Percentiles rank a stretch among this genome's conserved stretches.
phyloP scores from a whole-genome alignment of 805 yeast genomes.

The Candida argentea region DNA sequence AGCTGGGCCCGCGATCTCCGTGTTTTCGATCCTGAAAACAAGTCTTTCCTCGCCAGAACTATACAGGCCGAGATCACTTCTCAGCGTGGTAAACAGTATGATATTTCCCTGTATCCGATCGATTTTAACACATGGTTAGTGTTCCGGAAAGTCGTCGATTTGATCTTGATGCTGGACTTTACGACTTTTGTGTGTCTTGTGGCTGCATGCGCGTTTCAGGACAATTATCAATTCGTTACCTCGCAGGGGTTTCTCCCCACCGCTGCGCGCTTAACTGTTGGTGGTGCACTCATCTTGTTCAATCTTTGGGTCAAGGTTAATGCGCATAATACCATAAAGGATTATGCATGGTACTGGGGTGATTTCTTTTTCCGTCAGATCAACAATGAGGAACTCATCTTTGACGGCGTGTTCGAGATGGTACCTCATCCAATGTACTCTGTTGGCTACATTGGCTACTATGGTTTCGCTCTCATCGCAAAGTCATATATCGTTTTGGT shows the following conservation, averaged over 20 bases:
- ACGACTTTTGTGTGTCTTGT: constrained; percentile 63
- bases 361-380: constrained; percentile 75
- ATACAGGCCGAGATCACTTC: constrained; percentile 23
- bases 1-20: constrained; percentile 35
- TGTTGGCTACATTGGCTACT: constrained; percentile 79
- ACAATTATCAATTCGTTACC: constrained; percentile 26
- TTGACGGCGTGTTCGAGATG: constrained; percentile 83
- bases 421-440: constrained; percentile 93
- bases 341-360: constrained; percentile 94
- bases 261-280: constrained; percentile 44
- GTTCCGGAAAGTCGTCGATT: constrained; percentile 69
- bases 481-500: constrained; percentile 61
- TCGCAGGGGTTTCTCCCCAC: constrained; percentile 35
- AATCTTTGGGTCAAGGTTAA: constrained; percentile 80
- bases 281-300: constrained; percentile 54
- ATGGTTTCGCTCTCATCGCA: constrained; percentile 71
- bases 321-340: constrained; percentile 82
- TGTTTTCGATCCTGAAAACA: constrained; percentile 29
- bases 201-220: constrained; percentile 31
- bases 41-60: constrained; percentile 28
- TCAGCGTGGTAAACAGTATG: constrained; percentile 29
- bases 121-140: constrained; percentile 80
- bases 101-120: constrained; percentile 35
- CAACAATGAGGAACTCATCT: constrained; percentile 54
- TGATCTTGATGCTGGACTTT: constrained; percentile 79